Percentiles rank a stretch among this genome's conserved stretches.
Conservation (phyloP, 1,284 basidiomycete species). For the Dichomitus squalens region DNA sequence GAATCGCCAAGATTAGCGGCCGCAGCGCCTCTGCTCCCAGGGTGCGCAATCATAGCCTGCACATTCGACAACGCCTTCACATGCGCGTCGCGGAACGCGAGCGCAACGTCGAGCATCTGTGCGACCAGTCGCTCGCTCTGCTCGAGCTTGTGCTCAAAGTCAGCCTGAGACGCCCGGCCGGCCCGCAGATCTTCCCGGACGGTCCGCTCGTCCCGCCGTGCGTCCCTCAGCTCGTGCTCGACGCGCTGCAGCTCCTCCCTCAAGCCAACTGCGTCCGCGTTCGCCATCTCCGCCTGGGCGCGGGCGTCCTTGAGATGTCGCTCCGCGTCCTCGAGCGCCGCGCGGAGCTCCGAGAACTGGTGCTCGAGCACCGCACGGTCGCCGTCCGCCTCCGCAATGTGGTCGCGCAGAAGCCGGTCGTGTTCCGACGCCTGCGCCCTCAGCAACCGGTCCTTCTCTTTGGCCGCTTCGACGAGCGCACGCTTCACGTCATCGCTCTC, state of each 20-base stretch:
- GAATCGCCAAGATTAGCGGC: conserved; percentile 41
- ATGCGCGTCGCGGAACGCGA: conserved; percentile 73
- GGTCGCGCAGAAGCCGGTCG: conserved; percentile 83
- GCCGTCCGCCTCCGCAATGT: conserved; percentile 88
- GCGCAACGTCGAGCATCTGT: conserved; percentile 73
- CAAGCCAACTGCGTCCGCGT: conserved; percentile 65
- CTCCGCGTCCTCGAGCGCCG: conserved; percentile 58
- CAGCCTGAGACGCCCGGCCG: conserved; percentile 63
- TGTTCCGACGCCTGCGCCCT: conserved; percentile 78
- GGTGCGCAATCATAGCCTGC: conserved; percentile 63
- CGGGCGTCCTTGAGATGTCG: conserved; percentile 63
- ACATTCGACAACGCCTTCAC: conserved; percentile 67
- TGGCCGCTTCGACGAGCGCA: conserved; percentile 65
- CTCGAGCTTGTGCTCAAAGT: conserved; percentile 66
- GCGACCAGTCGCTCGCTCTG: conserved; percentile 63
- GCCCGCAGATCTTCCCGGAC: conserved; percentile 64
- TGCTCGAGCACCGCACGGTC: conserved; percentile 89
- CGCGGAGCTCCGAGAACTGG: conserved; percentile 78
- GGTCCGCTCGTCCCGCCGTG: conserved; percentile 59
- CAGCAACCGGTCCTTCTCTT: conserved; percentile 77
- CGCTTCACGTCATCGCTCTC: conserved; percentile 71
- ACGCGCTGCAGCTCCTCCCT: conserved; percentile 74
- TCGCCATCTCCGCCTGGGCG: conserved; percentile 58
- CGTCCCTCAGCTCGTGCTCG: conserved; percentile 66
- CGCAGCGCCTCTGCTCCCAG: conserved; percentile 34